Conservation (phyloP, 2,329 filamentous ascomycete genomes). For the Neonectria coccinea region DNA sequence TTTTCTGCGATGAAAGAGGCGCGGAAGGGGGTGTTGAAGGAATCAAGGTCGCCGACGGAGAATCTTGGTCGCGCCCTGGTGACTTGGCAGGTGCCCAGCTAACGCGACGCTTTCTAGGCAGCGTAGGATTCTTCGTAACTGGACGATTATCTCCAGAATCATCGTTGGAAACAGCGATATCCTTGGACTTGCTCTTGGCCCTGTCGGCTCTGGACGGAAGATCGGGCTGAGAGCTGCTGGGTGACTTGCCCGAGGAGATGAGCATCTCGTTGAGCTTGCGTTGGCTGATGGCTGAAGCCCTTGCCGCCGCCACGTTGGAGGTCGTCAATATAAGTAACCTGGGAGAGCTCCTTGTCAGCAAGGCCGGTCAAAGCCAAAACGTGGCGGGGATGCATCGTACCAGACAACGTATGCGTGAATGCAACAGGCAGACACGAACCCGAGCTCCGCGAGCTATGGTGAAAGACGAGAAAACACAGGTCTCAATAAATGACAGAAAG, state of each 20-base stretch:
- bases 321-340: not conserved
- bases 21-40: slow-evolving; percentile 15
- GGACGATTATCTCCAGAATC: not conserved
- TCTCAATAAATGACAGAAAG: too few species aligned
- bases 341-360: not conserved
- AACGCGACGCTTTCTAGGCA: not conserved
- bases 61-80: not conserved
- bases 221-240: not conserved
- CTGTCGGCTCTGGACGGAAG: not conserved
- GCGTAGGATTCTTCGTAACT: not conserved
- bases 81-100: slow-evolving; percentile 5
- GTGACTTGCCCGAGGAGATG: slow-evolving; percentile 11
- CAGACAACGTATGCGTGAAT: not conserved
- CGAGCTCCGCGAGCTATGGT: not conserved
- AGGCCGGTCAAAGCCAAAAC: not conserved
- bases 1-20: not conserved
- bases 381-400: not conserved
- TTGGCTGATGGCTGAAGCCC: slow-evolving; percentile 26
- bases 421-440: not conserved
- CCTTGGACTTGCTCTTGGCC: not conserved
- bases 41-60: not conserved
- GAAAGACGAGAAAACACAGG: not conserved
- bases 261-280: slow-evolving; percentile 34
- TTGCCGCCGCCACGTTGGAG: too few species aligned
- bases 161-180: not conserved